Evolutionary conservation across 306 rosid genomes (phyloP), one percentile per base, ranked within the genome.

Genomic region (Begonia loranthoides): DNA sequence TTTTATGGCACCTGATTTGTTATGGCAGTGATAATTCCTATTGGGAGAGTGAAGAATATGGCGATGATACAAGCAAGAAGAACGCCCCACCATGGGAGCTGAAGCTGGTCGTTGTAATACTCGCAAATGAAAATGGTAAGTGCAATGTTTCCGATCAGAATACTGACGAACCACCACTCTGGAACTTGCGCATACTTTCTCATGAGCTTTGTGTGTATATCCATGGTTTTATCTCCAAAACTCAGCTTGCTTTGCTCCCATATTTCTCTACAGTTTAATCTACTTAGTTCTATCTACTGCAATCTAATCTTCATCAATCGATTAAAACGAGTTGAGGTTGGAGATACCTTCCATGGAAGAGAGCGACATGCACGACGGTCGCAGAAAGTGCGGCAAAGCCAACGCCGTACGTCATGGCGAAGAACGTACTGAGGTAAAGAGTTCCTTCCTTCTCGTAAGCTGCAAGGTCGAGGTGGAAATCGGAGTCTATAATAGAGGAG

Each of bases 31-130:
- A 89, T 82, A 64, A 84, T 84, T 6, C 97, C 95, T 6, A 89
- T 82, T 3, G 97, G 97, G 50, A 89, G 97, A 59, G 97, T 89
- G 78, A 89, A 89, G 54, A 77, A 22, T 16, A 89, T 61, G 61
- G 97, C 94, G 55, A 89, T 75, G 40, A 39, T 76, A 67, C 93
- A 84, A 12, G 97, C 97, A 1, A 89, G 66, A 6, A 89, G 51
- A 53, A 89, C 95, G 45, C 97, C 97, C 95, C 97, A 89, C 97
- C 97, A 82, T n/a, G 97, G 97, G 46, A 89, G 56, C 44, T 89
- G 97, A 17, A 89, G 79, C 45, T 89, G 95, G 0, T 79, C 83
- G 4, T 61, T 89, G 79, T 71, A 84, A 57, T 84, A 89, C 45
- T 84, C 69, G 41, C 97, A 84, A 0, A 70, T 61, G 52, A 84